Conservation (phyloP, 164 flowering plant genomes). For the Vitis rotundifolia region DNA sequence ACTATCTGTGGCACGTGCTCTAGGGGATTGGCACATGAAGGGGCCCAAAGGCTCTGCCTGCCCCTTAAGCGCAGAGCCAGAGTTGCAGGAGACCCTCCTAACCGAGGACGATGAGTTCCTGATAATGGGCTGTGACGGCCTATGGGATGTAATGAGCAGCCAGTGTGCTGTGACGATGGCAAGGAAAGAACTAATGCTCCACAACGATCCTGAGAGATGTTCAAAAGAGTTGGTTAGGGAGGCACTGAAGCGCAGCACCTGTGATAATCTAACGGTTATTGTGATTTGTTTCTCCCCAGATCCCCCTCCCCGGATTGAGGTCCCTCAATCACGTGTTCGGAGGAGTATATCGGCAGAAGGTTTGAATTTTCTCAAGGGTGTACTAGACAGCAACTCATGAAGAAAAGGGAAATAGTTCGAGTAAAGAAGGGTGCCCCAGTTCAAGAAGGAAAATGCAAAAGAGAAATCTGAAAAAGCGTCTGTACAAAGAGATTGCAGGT, state of each 20-base stretch:
- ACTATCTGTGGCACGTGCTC: slow-evolving; percentile 90
- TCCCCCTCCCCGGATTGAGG: slow-evolving; percentile 81
- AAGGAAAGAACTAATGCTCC: slow-evolving; percentile 81
- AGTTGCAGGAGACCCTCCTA: slow-evolving; percentile 58
- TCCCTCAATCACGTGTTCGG: slow-evolving; percentile 48
- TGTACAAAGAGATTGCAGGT: neutral
- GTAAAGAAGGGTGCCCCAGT: neutral
- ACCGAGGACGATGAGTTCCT: slow-evolving; percentile 90
- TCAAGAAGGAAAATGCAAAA: too few relatives aligned
- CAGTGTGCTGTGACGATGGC: slow-evolving; percentile 89
- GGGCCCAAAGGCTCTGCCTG: slow-evolving; percentile 76
- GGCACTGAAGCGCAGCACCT: slow-evolving; percentile 78
- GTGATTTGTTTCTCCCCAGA: slow-evolving; percentile 86
- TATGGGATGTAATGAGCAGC: slow-evolving; percentile 99
- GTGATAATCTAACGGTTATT: slow-evolving; percentile 82
- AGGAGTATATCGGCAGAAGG: slow-evolving; percentile 91
- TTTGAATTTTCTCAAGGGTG: slow-evolving; percentile 73
- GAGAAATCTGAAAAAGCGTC: too few relatives aligned
- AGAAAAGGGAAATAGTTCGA: too few relatives aligned
- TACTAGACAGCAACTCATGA: slow-evolving; percentile 49
- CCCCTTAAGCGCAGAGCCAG: slow-evolving; percentile 92
- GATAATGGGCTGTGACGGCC: slow-evolving; percentile 90
- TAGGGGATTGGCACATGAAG: slow-evolving; percentile 99
- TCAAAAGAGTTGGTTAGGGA: slow-evolving; percentile 81
- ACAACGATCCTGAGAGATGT: slow-evolving; percentile 90